Conservation (phyloP, 495 filamentous ascomycete genomes). For the Penicillium malachiteum region DNA sequence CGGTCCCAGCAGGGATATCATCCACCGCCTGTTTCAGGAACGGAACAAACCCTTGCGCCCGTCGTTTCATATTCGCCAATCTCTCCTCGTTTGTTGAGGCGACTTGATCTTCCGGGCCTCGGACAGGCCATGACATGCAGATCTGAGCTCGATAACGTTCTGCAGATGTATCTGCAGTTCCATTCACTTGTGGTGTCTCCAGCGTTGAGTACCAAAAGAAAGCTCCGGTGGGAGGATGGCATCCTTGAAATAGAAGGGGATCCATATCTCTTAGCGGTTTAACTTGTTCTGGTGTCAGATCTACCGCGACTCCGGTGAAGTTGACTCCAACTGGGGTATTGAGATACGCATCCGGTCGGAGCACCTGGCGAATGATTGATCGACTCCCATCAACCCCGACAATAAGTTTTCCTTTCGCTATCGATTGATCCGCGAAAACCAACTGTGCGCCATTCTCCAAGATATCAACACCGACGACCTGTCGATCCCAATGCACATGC, state of each 20-base stretch:
- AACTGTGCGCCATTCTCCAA: constrained; percentile 9
- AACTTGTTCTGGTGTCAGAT: constrained; percentile 29
- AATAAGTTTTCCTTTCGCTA: constrained; percentile 23
- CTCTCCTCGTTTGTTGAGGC: constrained; percentile 37
- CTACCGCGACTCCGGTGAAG: constrained; percentile 30
- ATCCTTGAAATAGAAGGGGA: constrained; percentile 59
- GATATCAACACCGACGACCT: constrained; percentile 13
- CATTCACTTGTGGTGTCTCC: constrained; percentile 29
- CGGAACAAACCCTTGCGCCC: constrained; percentile 50
- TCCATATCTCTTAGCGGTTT: constrained; percentile 49
- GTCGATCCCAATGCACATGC: constrained; percentile 24
- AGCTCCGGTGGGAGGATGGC: constrained; percentile 50
- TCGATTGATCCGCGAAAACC: constrained; percentile 18
- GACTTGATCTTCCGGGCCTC: constrained; percentile 25
- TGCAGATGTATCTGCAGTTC: not conserved
- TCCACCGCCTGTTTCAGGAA: constrained; percentile 47
- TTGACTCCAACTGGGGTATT: constrained; percentile 20
- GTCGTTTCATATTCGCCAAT: constrained; percentile 49
- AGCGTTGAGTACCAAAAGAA: constrained; percentile 54
- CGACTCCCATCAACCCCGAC: constrained; percentile 51
- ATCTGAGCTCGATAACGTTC: constrained; percentile 28
- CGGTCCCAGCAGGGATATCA: constrained; percentile 38
- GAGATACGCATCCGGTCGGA: constrained; percentile 29
- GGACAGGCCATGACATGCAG: constrained; percentile 34
- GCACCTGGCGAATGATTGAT: constrained; percentile 40